phyloP scores from a whole-genome alignment of 2,329 filamentous ascomycete species.

The Anthostomella pinea region DNA sequence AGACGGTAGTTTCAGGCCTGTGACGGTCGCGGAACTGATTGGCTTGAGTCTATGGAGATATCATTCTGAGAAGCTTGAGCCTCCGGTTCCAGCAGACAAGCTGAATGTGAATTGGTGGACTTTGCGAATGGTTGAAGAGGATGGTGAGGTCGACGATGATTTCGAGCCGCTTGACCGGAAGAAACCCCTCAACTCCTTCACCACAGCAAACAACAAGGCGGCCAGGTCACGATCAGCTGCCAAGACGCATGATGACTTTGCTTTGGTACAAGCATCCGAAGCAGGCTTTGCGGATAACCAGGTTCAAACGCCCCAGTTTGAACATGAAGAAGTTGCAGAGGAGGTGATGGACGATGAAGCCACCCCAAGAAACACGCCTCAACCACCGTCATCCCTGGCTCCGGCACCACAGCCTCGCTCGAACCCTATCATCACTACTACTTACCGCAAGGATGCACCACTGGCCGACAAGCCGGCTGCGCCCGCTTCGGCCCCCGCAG shows the following conservation, averaged over 20 bases:
- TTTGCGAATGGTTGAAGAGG: slow-evolving; percentile 78
- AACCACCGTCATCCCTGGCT: slow-evolving; percentile 34
- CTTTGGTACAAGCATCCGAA: slow-evolving; percentile 68
- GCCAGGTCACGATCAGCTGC: slow-evolving; percentile 63
- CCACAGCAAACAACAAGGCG: slow-evolving; percentile 73
- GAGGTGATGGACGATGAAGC: slow-evolving; percentile 40
- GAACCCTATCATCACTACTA: slow-evolving; percentile 62
- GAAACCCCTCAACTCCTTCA: slow-evolving; percentile 73
- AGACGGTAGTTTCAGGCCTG: slow-evolving; percentile 57
- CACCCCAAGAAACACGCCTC: slow-evolving; percentile 49
- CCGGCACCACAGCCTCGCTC: slow-evolving; percentile 38
- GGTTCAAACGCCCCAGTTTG: slow-evolving; percentile 63
- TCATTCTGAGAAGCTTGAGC: slow-evolving; percentile 71
- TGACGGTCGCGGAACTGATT: slow-evolving; percentile 78
- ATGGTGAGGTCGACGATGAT: slow-evolving; percentile 81
- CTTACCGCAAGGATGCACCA: slow-evolving; percentile 51
- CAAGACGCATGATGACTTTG: slow-evolving; percentile 80
- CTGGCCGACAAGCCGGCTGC: slow-evolving; percentile 57
- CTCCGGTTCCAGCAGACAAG: slow-evolving; percentile 61
- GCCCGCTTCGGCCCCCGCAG: slow-evolving; percentile 41
- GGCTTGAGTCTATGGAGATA: slow-evolving; percentile 77
- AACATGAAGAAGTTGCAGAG: slow-evolving; percentile 47
- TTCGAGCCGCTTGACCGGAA: slow-evolving; percentile 76
- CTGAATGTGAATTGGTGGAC: slow-evolving; percentile 80
- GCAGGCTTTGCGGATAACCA: slow-evolving; percentile 69